Base-by-base conservation (phyloP, 2,329 filamentous ascomycete genomes). In the Botrytis tulipae region DNA sequence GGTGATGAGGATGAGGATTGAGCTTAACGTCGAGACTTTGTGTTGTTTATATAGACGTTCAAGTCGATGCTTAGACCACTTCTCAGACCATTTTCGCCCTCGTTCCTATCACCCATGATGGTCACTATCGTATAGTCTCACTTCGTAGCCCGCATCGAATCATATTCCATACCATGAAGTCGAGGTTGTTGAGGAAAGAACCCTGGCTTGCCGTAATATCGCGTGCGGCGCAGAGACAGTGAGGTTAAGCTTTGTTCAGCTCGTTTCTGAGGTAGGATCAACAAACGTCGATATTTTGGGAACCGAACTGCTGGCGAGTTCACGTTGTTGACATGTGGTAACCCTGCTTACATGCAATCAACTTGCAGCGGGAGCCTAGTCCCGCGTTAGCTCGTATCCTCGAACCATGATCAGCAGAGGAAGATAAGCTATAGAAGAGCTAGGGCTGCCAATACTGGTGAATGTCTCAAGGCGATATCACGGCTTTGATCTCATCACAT, bases 31-130 rank as follows among this genome's bases (percentile, higher is more conserved):
- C 14, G 44, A 73, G 63, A 70, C 37, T 61, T 70, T 44, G 37
- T 25, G 42, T 4, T 4, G 54, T 73, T 70, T 46, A 68, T 73
- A 73, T 73, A 73, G 32, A 54, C n/a, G 48, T 70, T 60, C 61
- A 40, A 60, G 14, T 68, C 48, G 62, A 72, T 68, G 40, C 42
- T 54, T 59, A 32, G 37, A n/a, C 62, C 37, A 60, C 35, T 40
- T 32, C 29, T 8, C 62, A 72, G 25, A 25, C 37, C 5, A 35
- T 29, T 72, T 67, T 37, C 48, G 14, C 44, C 48, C 20, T 46
- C n/a, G 32, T 44, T 29, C 29, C 32, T 16, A 29, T 40, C 48
- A 57, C 48, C 66, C 66, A 57, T 68, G 66, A 57, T 42, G 66
- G 29, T 68, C 25, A 42, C 48, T 42, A 42, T 68, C 66, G 66